Evolutionary conservation across 192 early-diverging fungal genomes (phyloP).

Genomic region (Coemansia sp.): DNA sequence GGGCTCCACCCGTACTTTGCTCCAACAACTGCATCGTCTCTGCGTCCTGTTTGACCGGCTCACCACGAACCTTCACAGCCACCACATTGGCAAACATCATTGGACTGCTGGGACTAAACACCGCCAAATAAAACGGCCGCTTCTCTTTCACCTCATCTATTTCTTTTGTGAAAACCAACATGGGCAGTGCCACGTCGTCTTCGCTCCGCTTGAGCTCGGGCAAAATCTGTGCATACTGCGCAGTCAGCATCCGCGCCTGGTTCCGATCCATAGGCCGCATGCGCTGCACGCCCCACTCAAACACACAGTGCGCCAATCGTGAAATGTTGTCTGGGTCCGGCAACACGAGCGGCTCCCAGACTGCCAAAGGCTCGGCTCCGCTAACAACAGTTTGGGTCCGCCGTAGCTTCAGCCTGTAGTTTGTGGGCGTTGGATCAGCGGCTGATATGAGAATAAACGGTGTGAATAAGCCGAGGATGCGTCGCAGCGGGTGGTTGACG

Average conservation of each 20-base stretch:
- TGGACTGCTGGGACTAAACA: constrained; percentile 16
- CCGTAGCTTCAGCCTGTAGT: constrained; percentile 5
- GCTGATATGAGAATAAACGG: constrained; percentile 40
- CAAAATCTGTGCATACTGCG: constrained; percentile 52
- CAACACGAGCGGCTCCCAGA: constrained; percentile 19
- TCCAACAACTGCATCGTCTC: constrained; percentile 8
- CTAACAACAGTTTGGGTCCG: constrained; percentile 15
- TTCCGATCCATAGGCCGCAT: constrained; percentile 35
- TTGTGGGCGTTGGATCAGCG: background rate
- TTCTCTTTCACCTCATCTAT: constrained; percentile 1
- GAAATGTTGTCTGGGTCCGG: constrained; percentile 8
- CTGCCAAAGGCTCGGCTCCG: constrained; percentile 33
- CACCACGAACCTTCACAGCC: constrained; percentile 13
- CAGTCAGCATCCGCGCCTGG: constrained; percentile 33
- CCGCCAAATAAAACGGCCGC: constrained; percentile 34
- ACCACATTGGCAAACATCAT: constrained; percentile 41
- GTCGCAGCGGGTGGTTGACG: constrained; percentile 42
- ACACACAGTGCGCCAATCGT: constrained; percentile 13
- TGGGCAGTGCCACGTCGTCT: constrained; percentile 19
- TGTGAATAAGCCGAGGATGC: constrained; percentile 25
- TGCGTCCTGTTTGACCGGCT: background rate
- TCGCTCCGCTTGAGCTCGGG: constrained; percentile 17
- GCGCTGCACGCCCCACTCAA: constrained; percentile 30
- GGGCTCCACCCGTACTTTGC: background rate
- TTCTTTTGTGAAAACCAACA: constrained; percentile 37